Evolutionary conservation across 2,329 filamentous ascomycete genomes (phyloP), one percentile per base, ranked within the genome.

Genomic region (Fusarium veterinarium): DNA sequence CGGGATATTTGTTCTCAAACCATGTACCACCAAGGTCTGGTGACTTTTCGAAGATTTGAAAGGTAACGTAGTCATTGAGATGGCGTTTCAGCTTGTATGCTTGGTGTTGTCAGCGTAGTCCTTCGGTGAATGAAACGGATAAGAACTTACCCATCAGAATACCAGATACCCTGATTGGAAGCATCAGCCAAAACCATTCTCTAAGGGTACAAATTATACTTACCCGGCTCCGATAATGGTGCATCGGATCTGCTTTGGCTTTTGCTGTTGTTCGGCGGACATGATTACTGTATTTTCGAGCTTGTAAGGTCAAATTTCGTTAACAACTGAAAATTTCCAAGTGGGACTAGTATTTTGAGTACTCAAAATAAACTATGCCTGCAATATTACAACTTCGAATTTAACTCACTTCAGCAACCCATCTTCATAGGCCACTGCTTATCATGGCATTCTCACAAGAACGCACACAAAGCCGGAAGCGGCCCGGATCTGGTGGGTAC

Each of bases 1-100:
- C 62, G 3, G 25, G 88, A 67, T 91, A 91, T 25, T 84, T 81
- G 74, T 89, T 90, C 75, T 90, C 88, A 69, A 84, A 84, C 88
- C 88, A 91, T 0, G 88, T 90, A 5, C 88, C 88, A 25, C 87
- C 88, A 16, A 89, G 82, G 25, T 86, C 84, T 13, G 80, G 76
- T 67, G 89, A 89, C 80, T 89, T 90, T 71, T 90, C 88, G 75
- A 89, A 89, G 46, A 89, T 79, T 42, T 69, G 62, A 7, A 74
- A 58, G 6, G 28, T 38, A 0, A 53, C 46, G 33, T 61, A 68
- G 28, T 66, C 67, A 5, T 69, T 40, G 7, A 74, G 67, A 37
- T 72, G 67, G 12, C 57, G 58, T 20, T 71, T 60, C 1, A 72
- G 46, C 30, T 74, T 74, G 28, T 74, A 74, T 14, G 67, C 87